Evolutionary conservation across 2,329 filamentous ascomycete genomes (phyloP).

Genomic region (Clarireedia hainanense): DNA sequence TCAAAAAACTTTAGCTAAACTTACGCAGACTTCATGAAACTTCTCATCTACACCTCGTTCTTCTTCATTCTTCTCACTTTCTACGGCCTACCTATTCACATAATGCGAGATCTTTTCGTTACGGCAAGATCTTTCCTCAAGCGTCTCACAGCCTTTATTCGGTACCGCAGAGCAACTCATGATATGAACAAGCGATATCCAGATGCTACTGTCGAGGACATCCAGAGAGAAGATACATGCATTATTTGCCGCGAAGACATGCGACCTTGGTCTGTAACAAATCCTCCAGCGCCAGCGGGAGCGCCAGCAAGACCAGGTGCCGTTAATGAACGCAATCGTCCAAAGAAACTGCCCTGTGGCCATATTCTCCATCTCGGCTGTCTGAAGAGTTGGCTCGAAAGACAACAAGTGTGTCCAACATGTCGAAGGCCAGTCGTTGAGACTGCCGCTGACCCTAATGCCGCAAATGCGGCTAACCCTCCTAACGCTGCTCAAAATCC

Average conservation of each 20-base stretch:
- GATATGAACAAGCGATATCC: conserved; percentile 90
- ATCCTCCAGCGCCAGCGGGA: conserved; percentile 36
- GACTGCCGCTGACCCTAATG: conserved; percentile 28
- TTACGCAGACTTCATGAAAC: conserved; percentile 74
- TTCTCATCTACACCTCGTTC: conserved; percentile 82
- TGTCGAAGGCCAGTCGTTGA: conserved; percentile 76
- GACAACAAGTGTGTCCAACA: conserved; percentile 94
- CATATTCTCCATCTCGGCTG: conserved; percentile 94
- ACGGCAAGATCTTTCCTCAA: conserved; percentile 88
- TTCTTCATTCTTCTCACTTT: conserved; percentile 90
- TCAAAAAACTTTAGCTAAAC: conserved; percentile 6
- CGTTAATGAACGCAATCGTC: conserved; percentile 74
- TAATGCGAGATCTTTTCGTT: conserved; percentile 90
- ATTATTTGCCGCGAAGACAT: conserved; percentile 98
- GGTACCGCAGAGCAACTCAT: conserved; percentile 82
- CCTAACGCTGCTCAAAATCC: conserved; percentile 16
- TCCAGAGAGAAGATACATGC: conserved; percentile 81
- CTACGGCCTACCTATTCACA: conserved; percentile 93
- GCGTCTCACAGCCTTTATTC: conserved; percentile 77
- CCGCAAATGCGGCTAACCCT: no score
- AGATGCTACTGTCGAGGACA: conserved; percentile 81
- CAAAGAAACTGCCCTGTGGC: conserved; percentile 94
- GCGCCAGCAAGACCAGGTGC: conserved; percentile 24
- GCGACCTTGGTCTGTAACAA: conserved; percentile 60
- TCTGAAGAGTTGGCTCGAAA: conserved; percentile 91